Percentiles rank a stretch among this genome's conserved stretches.
These are phyloP conservation scores for Amoebophrya sp. DNA, from an alignment of 169 alveolate genomes.

Conservation along the genomic window DNA sequence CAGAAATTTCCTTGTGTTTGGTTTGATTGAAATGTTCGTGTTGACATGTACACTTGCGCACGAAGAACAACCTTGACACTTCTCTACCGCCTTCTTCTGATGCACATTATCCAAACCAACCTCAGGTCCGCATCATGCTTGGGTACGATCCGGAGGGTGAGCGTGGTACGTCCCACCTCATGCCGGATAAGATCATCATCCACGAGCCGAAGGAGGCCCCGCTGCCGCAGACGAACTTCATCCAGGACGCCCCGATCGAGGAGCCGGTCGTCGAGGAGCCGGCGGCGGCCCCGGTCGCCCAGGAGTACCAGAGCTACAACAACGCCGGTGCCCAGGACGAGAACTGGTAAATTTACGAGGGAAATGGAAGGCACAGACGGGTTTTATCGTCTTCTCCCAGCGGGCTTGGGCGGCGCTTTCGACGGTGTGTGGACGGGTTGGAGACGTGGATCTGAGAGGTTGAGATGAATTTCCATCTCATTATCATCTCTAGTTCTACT, in stretches of 20 bases:
- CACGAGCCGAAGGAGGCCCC: constrained; percentile 83
- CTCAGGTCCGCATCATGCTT: constrained; percentile 76
- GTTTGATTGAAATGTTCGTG: not conserved
- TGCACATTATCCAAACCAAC: not conserved
- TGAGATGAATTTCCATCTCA: too few species aligned
- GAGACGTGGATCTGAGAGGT: too few species aligned
- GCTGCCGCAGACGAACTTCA: not conserved
- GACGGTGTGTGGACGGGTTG: too few species aligned
- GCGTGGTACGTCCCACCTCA: constrained; percentile 82
- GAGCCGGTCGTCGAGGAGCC: not conserved
- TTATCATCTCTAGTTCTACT: too few species aligned
- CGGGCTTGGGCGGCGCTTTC: too few species aligned
- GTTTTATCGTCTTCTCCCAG: too few species aligned
- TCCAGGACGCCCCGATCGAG: not conserved
- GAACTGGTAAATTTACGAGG: too few species aligned
- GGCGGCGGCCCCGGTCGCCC: not conserved
- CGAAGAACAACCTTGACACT: not conserved
- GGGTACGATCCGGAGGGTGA: constrained; percentile 96
- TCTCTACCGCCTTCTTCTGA: not conserved
- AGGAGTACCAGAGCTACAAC: too few species aligned
- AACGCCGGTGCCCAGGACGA: too few species aligned
- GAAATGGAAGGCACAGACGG: too few species aligned
- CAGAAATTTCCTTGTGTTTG: not conserved
- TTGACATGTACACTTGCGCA: not conserved
- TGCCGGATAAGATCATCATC: constrained; percentile 95